Evolutionary conservation across 1,284 basidiomycete genomes (phyloP), one percentile per base, ranked within the genome.

Genomic region (Tetrapyrgos nigripes): DNA sequence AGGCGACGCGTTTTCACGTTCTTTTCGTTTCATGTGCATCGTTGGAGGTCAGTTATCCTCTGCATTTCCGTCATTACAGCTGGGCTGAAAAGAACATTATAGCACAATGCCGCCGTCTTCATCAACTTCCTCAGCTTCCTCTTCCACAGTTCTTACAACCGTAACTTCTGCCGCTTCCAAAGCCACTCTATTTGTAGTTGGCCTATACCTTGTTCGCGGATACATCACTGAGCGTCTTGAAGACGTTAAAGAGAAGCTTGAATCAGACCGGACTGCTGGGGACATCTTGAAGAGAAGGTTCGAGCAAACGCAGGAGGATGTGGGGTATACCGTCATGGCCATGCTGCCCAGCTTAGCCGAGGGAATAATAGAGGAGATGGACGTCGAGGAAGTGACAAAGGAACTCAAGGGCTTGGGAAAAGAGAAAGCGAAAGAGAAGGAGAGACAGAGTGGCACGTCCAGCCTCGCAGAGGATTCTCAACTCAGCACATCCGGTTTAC

Each of bases 291-390:
- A 87, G 51, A 80, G 88, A 50, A 81, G 95, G 43, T 97, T 96
- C 71, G 79, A 85, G 44, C 88, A 93, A 67, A 94, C 91, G 53
- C 90, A 93, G 65, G 88, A 94, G 62, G 91, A 96, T 70, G 84
- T 87, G 48, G 86, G 87, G 11, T 97, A 89, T 69, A 96, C 92
- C 1, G 80, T 93, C 40, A 86, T 93, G 70, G 88, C 92, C 0
- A 83, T 95, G 31, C 76, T 96, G 9, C 91, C 93, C 0, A 90
- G 91, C 0, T 81, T 97, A 10, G 85, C 88, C 1, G 79, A 85
- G 17, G 87, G 92, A 64, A 82, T 97, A 13, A 76, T 93, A 17
- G 76, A 82, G 27, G 86, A 86, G 48, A 91, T 96, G 86, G 88
- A 97, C 66, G 91, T 97, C 21, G 95, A 97, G 66, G 77, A 79